A percentile compares a stretch with the other conserved stretches of the same genome.
phyloP scores from a whole-genome alignment of 768 basidiomycete species.

The Amanita phalloides region DNA sequence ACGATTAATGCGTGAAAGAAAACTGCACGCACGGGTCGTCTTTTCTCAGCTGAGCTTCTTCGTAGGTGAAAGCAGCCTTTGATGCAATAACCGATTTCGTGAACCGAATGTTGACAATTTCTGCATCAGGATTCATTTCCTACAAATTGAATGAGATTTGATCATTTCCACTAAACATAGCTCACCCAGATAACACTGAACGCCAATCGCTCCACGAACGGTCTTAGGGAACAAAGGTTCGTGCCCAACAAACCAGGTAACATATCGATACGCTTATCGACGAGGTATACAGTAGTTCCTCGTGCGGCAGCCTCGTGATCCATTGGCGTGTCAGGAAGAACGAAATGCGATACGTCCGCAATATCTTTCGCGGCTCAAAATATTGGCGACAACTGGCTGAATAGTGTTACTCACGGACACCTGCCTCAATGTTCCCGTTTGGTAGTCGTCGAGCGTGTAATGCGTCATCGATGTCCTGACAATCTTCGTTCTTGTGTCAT shows the following conservation, averaged over 20 bases:
- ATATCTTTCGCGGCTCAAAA: slow-evolving; percentile 52
- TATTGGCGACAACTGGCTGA: neutral
- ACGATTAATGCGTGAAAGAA: neutral
- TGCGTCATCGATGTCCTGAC: slow-evolving; percentile 98
- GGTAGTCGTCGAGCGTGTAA: slow-evolving; percentile 80
- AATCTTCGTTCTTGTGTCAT: slow-evolving; percentile 36
- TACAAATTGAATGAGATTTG: slow-evolving; percentile 18
- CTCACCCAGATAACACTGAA: slow-evolving; percentile 93
- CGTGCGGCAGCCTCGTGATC: slow-evolving; percentile 92
- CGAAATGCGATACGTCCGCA: slow-evolving; percentile 96
- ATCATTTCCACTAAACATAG: neutral
- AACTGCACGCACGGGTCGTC: slow-evolving; percentile 66
- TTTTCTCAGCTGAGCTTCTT: slow-evolving; percentile 88
- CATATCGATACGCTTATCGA: slow-evolving; percentile 99
- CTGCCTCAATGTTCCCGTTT: slow-evolving; percentile 93
- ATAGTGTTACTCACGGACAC: slow-evolving; percentile 74
- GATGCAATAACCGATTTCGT: slow-evolving; percentile 96
- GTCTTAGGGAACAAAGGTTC: slow-evolving; percentile 88
- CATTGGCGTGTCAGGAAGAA: slow-evolving; percentile 89
- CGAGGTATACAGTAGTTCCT: slow-evolving; percentile 95
- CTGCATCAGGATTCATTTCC: slow-evolving; percentile 84
- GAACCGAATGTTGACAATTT: slow-evolving; percentile 85
- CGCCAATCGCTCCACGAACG: slow-evolving; percentile 87
- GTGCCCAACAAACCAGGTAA: slow-evolving; percentile 88
- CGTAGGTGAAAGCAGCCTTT: slow-evolving; percentile 94